These are phyloP conservation scores for Eucalyptus albens DNA, from an alignment of 345 rosid species.

Conservation along the genomic window DNA sequence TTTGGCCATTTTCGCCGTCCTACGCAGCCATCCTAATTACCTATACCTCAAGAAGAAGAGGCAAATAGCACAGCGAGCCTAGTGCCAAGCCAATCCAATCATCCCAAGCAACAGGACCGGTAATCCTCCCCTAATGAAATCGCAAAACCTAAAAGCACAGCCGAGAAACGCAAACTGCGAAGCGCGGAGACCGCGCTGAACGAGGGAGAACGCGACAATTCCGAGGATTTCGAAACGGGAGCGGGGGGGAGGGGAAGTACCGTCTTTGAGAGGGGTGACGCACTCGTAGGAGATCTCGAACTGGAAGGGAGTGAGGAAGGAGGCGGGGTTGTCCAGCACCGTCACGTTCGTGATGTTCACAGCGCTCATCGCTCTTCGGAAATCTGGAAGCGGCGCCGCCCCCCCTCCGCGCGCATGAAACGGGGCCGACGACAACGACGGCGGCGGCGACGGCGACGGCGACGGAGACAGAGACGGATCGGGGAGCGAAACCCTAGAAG, in stretches of 20 bases:
- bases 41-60: background rate
- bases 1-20: background rate
- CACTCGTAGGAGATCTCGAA: constrained; percentile 99
- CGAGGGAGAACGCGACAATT: background rate
- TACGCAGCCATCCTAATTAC: background rate
- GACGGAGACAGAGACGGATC: background rate
- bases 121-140: background rate
- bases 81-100: background rate
- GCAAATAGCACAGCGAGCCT: background rate
- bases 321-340: constrained; percentile 87
- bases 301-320: constrained; percentile 79
- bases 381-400: background rate
- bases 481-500: background rate
- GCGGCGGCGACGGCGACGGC: no score
- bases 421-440: background rate
- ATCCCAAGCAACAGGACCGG: background rate
- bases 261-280: constrained; percentile 89
- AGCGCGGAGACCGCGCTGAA: background rate
- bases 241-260: constrained; percentile 12
- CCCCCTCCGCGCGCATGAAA: background rate
- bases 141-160: background rate
- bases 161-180: background rate
- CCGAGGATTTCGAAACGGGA: background rate
- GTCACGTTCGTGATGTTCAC: constrained; percentile 86
- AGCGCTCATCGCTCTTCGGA: constrained; percentile 51